A percentile compares a stretch with the other conserved stretches of the same genome.
Conservation (phyloP, 805 yeast species). For the Kodamaea nitidulidarum region DNA sequence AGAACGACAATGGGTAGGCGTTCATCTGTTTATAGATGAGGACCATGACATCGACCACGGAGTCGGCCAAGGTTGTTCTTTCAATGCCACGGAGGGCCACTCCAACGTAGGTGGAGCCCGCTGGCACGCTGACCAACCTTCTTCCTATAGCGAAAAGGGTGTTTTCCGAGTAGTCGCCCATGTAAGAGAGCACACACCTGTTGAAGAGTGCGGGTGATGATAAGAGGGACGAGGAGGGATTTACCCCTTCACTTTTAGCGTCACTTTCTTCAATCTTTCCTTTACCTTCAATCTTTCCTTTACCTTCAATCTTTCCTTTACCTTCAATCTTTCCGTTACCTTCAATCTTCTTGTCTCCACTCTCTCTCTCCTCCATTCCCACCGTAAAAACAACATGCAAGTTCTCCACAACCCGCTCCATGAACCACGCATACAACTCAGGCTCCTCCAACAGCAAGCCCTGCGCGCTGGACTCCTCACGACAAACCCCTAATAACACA, state of each 20-base stretch:
- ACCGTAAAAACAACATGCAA: constrained; percentile 82
- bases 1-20: constrained; percentile 48
- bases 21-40: constrained; percentile 36
- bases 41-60: constrained; percentile 45
- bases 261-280: too few relatives aligned
- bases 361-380: constrained; percentile 31
- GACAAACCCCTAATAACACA: constrained; percentile 49
- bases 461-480: constrained; percentile 51
- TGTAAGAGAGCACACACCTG: constrained; percentile 83
- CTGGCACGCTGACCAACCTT: constrained; percentile 23
- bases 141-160: constrained; percentile 51
- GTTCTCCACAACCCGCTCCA: constrained; percentile 58
- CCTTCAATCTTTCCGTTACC: background rate
- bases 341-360: background rate
- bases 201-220: constrained; percentile 88
- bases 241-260: constrained; percentile 21
- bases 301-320: background rate
- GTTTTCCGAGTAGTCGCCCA: constrained; percentile 72
- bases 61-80: constrained; percentile 32
- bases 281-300: too few relatives aligned
- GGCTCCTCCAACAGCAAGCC: constrained; percentile 66
- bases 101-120: background rate
- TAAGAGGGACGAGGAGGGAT: constrained; percentile 65
- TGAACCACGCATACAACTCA: constrained; percentile 75
- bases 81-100: background rate